Conservation (phyloP, 768 basidiomycete genomes). For the Xerocomellus amylosporus region DNA sequence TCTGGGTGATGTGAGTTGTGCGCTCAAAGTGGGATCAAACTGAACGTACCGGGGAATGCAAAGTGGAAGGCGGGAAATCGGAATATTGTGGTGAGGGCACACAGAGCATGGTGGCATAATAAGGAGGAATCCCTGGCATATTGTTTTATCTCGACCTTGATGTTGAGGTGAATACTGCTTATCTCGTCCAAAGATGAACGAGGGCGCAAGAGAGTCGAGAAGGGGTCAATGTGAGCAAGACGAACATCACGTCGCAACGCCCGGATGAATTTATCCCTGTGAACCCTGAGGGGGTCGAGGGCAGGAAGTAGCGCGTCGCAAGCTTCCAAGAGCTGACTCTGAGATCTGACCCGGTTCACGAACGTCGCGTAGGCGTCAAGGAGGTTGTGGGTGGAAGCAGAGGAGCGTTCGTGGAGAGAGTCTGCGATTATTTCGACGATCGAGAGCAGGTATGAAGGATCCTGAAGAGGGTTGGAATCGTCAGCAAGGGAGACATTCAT, state of each 20-base stretch:
- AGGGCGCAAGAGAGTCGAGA: constrained; percentile 15
- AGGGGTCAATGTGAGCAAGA: constrained; percentile 39
- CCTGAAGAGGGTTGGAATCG: constrained; percentile 4
- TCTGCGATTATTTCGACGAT: constrained; percentile 46
- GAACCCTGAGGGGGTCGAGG: constrained; percentile 30
- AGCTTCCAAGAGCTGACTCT: constrained; percentile 4
- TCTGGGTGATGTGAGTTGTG: constrained; percentile 30
- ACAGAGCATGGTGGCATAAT: constrained; percentile 55
- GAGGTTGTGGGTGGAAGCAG: constrained; percentile 51
- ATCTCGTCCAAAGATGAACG: constrained; percentile 2
- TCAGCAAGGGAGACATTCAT: neutral
- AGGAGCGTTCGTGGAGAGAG: constrained; percentile 39
- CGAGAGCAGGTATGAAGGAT: constrained; percentile 35
- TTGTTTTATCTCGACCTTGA: constrained; percentile 39
- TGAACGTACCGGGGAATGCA: constrained; percentile 49
- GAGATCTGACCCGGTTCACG: constrained; percentile 40
- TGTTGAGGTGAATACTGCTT: constrained; percentile 1
- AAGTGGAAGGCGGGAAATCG: constrained; percentile 43
- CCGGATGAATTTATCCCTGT: constrained; percentile 35
- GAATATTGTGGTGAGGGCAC: constrained; percentile 50
- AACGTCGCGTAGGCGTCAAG: constrained; percentile 60
- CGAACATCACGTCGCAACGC: constrained; percentile 54
- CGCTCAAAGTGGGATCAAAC: neutral
- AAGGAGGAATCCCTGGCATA: constrained; percentile 39
- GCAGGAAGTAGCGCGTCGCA: constrained; percentile 14